These are phyloP conservation scores for Taphrina betulina DNA, from an alignment of 1,139 yeast genomes.

Conservation along the genomic window DNA sequence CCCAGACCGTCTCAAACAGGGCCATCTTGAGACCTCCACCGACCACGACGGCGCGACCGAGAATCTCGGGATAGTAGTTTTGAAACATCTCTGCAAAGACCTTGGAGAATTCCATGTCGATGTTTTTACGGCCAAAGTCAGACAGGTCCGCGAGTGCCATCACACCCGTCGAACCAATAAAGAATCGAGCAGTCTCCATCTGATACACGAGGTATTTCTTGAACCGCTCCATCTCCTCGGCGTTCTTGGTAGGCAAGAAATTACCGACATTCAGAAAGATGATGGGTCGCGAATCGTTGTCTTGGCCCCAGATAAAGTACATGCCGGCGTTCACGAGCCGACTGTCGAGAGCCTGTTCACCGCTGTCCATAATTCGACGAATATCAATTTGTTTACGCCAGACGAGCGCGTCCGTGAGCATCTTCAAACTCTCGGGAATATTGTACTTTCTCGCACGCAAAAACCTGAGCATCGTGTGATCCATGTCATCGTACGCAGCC, in stretches of 20 bases:
- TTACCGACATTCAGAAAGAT: slow-evolving; percentile 62
- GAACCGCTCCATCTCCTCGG: slow-evolving; percentile 64
- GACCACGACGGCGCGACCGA: slow-evolving; percentile 34
- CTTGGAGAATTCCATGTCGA: slow-evolving; percentile 32
- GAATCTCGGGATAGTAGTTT: slow-evolving; percentile 33
- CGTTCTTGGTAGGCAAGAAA: slow-evolving; percentile 60
- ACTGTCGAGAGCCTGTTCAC: slow-evolving; percentile 53
- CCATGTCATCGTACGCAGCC: slow-evolving; percentile 56
- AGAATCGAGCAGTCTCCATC: slow-evolving; percentile 66
- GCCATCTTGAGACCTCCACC: slow-evolving; percentile 34
- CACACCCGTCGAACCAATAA: slow-evolving; percentile 61
- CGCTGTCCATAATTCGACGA: slow-evolving; percentile 56
- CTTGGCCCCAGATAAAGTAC: slow-evolving; percentile 64
- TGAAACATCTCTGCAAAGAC: slow-evolving; percentile 33
- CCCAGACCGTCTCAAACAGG: slow-evolving; percentile 34
- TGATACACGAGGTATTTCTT: slow-evolving; percentile 62
- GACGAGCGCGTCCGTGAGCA: slow-evolving; percentile 61
- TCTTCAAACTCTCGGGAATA: slow-evolving; percentile 57
- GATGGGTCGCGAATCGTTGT: slow-evolving; percentile 63
- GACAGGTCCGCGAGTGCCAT: slow-evolving; percentile 72
- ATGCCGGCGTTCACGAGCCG: slow-evolving; percentile 50
- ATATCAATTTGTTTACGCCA: slow-evolving; percentile 67
- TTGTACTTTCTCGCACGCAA: slow-evolving; percentile 72
- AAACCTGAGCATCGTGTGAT: slow-evolving; percentile 62
- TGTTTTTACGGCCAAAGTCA: slow-evolving; percentile 53